Percentiles rank a stretch among this genome's conserved stretches.
phyloP scores from a whole-genome alignment of 2,329 filamentous ascomycete species.

The Ceratocystis destructans region DNA sequence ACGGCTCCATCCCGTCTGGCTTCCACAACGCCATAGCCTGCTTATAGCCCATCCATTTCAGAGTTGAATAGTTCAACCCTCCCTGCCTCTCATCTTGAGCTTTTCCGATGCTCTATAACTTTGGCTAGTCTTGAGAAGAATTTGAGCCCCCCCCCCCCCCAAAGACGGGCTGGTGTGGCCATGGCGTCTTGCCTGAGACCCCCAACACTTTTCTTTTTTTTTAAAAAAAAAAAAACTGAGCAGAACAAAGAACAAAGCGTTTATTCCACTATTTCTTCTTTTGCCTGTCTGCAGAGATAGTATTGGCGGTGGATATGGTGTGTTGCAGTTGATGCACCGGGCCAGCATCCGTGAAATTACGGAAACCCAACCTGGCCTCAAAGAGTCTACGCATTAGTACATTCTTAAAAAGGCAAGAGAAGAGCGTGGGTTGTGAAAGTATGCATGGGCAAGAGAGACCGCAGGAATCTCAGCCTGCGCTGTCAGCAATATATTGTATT shows the following conservation, averaged over 20 bases:
- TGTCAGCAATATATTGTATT: neutral
- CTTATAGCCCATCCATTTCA: no score
- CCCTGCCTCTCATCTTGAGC: no score
- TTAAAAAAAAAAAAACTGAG: no score
- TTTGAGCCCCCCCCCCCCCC: neutral
- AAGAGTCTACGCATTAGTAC: neutral
- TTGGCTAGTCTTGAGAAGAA: neutral
- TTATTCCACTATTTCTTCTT: neutral
- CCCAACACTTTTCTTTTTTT: no score
- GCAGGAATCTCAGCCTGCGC: neutral
- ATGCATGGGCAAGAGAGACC: neutral
- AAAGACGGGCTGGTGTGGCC: neutral
- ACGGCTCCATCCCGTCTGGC: neutral
- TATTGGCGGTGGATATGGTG: neutral
- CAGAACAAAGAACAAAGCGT: neutral
- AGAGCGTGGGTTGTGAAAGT: neutral
- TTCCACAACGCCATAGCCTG: neutral
- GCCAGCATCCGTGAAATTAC: neutral
- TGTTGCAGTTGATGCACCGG: neutral
- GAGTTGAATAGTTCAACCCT: no score
- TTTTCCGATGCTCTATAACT: neutral
- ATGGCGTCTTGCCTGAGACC: neutral
- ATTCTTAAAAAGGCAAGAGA: neutral
- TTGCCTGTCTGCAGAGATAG: neutral
- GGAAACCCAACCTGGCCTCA: neutral